A percentile compares a stretch with the other conserved stretches of the same genome.
Conservation (phyloP, 2,329 filamentous ascomycete genomes). For the Helotiales sp. region DNA sequence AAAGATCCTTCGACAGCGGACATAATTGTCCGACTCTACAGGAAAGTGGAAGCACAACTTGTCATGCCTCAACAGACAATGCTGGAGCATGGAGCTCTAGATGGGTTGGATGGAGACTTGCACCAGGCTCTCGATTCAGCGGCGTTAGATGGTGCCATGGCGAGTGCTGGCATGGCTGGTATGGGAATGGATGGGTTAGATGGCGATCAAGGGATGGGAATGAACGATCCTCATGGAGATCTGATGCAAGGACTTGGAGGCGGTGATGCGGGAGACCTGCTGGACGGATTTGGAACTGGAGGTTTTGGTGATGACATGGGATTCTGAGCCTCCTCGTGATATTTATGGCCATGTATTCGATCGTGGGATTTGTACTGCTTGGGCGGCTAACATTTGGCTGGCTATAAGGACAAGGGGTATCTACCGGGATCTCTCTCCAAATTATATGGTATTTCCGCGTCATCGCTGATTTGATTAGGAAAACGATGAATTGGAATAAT, state of each 20-base stretch:
- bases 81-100: constrained; percentile 14
- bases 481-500: too few relatives aligned
- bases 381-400: too few relatives aligned
- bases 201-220: neutral
- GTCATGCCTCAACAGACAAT: constrained; percentile 21
- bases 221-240: constrained; percentile 15
- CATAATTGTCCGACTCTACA: constrained; percentile 30
- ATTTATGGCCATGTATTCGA: neutral
- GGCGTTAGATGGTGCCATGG: constrained; percentile 13
- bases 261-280: constrained; percentile 6
- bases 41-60: constrained; percentile 34
- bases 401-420: too few relatives aligned
- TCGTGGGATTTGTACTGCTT: neutral
- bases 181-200: constrained; percentile 7
- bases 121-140: constrained; percentile 13
- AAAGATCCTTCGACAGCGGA: constrained; percentile 30
- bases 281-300: constrained; percentile 17
- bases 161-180: constrained; percentile 2
- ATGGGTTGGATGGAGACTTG: constrained; percentile 8
- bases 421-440: too few relatives aligned
- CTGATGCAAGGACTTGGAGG: constrained; percentile 26
- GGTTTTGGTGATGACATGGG: constrained; percentile 25
- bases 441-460: too few relatives aligned
- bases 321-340: too few relatives aligned
- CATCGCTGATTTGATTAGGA: too few relatives aligned